phyloP scores from a whole-genome alignment of 306 rosid genomes.

The Quercus robur region DNA sequence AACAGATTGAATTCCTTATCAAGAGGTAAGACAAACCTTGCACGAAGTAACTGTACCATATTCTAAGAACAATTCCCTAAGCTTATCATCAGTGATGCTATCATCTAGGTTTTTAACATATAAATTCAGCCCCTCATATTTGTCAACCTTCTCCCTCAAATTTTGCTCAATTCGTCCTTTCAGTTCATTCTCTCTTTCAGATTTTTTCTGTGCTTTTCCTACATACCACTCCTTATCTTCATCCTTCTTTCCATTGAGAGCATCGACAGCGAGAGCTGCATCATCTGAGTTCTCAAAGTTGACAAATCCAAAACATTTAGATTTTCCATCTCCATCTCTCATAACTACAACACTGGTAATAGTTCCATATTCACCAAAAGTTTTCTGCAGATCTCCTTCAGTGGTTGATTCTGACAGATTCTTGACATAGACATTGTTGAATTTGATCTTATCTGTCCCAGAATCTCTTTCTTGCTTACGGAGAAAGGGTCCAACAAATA shows the following conservation, averaged over 20 bases:
- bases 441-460: slow-evolving; percentile 34
- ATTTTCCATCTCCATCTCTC: slow-evolving; percentile 67
- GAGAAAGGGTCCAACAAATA: slow-evolving; percentile 64
- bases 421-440: slow-evolving; percentile 64
- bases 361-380: slow-evolving; percentile 26
- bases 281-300: slow-evolving; percentile 62
- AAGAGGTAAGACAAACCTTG: slow-evolving; percentile 38
- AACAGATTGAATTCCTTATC: neutral
- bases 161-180: slow-evolving; percentile 61
- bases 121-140: slow-evolving; percentile 58
- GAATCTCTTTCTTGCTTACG: slow-evolving; percentile 62
- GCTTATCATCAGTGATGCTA: slow-evolving; percentile 58
- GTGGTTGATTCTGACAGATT: slow-evolving; percentile 50
- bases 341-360: slow-evolving; percentile 47
- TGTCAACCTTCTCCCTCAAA: slow-evolving; percentile 54
- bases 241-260: slow-evolving; percentile 50
- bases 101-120: slow-evolving; percentile 76
- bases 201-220: slow-evolving; percentile 69
- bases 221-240: slow-evolving; percentile 75
- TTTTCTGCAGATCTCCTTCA: slow-evolving; percentile 46
- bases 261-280: slow-evolving; percentile 66
- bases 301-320: slow-evolving; percentile 75
- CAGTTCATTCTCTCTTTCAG: slow-evolving; percentile 60
- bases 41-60: slow-evolving; percentile 57
- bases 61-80: slow-evolving; percentile 49